Evolutionary conservation across 768 basidiomycete genomes (phyloP).

Genomic region (Auriscalpium orientale): DNA sequence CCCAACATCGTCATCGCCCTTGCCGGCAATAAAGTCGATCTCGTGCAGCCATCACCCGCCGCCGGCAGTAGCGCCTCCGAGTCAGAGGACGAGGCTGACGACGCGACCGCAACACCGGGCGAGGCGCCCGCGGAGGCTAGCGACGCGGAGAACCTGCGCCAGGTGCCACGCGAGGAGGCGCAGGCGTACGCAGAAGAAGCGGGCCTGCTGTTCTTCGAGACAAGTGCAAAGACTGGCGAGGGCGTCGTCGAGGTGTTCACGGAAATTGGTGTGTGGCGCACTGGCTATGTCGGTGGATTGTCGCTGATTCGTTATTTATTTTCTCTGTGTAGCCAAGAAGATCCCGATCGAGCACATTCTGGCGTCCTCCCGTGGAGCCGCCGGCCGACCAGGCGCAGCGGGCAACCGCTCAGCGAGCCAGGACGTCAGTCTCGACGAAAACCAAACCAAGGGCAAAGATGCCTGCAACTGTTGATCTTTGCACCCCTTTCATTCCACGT

Average conservation of each 20-base stretch:
- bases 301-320: background rate
- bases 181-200: constrained; percentile 94
- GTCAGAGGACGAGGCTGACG: constrained; percentile 84
- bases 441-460: constrained; percentile 58
- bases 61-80: constrained; percentile 47
- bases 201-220: constrained; percentile 95
- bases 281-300: background rate
- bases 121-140: constrained; percentile 45
- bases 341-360: constrained; percentile 92
- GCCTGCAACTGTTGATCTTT: constrained; percentile 69
- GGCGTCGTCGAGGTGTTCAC: constrained; percentile 96
- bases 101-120: constrained; percentile 83
- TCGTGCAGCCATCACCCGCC: constrained; percentile 62
- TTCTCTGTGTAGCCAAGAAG: constrained; percentile 51
- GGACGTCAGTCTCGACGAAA: constrained; percentile 67
- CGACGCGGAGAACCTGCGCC: constrained; percentile 70
- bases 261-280: constrained; percentile 72
- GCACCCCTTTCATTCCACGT: background rate
- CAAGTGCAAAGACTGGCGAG: constrained; percentile 94
- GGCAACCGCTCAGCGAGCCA: constrained; percentile 44
- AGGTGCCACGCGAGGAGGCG: constrained; percentile 92
- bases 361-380: constrained; percentile 67
- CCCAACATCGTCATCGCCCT: constrained; percentile 99
- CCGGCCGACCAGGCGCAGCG: constrained; percentile 53
- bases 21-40: constrained; percentile 95